Evolutionary conservation across 306 rosid species (phyloP).

Genomic region (Trifolium fragiferum): DNA sequence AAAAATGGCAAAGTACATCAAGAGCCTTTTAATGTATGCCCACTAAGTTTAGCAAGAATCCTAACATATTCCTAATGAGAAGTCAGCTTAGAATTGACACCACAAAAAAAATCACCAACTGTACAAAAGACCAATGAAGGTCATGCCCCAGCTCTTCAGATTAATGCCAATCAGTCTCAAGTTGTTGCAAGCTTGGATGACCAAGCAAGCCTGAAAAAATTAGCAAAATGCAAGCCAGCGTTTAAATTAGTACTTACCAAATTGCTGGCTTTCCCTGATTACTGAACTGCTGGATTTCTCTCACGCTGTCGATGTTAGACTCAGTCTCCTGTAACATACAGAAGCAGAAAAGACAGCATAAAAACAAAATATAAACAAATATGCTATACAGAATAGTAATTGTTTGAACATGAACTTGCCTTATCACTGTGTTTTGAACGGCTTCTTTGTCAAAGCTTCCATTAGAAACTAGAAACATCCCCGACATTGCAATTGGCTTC

Average conservation of each 20-base stretch:
- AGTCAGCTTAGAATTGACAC: conserved; percentile 22
- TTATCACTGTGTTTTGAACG: conserved; percentile 52
- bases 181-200: conserved; percentile 35
- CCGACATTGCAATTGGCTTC: conserved; percentile 63
- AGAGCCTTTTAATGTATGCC: conserved; percentile 26
- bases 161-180: conserved; percentile 36
- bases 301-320: conserved; percentile 60
- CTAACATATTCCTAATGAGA: conserved; percentile 9
- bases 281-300: conserved; percentile 11
- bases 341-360: conserved; percentile 44
- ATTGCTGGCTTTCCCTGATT: conserved; percentile 61
- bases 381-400: background rate
- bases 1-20: background rate
- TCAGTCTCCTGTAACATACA: conserved; percentile 54
- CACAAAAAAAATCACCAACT: conserved; percentile 32
- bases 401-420: conserved; percentile 58
- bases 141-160: conserved; percentile 11
- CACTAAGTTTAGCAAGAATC: conserved; percentile 31
- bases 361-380: conserved; percentile 53
- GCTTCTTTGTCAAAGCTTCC: conserved; percentile 48
- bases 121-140: conserved; percentile 34
- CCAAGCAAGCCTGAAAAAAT: conserved; percentile 62
- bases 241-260: conserved; percentile 76
- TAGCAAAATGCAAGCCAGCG: conserved; percentile 74
- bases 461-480: conserved; percentile 52